Conservation (phyloP, 805 yeast species). For the Teunomyces lycoperdinae region DNA sequence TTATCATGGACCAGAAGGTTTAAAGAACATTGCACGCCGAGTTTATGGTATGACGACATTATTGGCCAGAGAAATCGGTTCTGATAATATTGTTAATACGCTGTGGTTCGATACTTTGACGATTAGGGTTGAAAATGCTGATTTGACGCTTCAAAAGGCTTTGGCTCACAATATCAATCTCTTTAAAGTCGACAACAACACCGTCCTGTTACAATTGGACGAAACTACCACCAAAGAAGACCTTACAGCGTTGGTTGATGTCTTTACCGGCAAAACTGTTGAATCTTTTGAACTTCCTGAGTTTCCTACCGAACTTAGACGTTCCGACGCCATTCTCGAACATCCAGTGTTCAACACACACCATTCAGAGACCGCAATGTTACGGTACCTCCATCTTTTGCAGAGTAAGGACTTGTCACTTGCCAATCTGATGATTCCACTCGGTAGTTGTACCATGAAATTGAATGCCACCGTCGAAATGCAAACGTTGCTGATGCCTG, state of each 20-base stretch:
- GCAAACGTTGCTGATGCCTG: constrained; percentile 94
- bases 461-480: constrained; percentile 92
- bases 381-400: constrained; percentile 81
- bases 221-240: constrained; percentile 76
- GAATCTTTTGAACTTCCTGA: constrained; percentile 43
- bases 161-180: constrained; percentile 70
- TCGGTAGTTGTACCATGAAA: constrained; percentile 98
- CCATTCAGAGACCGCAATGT: constrained; percentile 93
- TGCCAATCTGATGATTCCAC: constrained; percentile 95
- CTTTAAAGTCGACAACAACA: constrained; percentile 58
- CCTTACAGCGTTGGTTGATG: constrained; percentile 49
- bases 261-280: constrained; percentile 50
- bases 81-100: constrained; percentile 42
- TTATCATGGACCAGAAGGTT: constrained; percentile 91
- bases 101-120: constrained; percentile 88
- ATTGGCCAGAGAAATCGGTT: constrained; percentile 57
- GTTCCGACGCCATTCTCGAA: constrained; percentile 60
- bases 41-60: constrained; percentile 71
- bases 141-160: constrained; percentile 56
- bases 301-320: constrained; percentile 46
- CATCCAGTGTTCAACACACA: constrained; percentile 80
- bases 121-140: constrained; percentile 52
- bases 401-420: constrained; percentile 87
- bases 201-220: constrained; percentile 82
- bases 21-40: constrained; percentile 72